These are phyloP conservation scores for Lepiota venenata DNA, from an alignment of 768 basidiomycete species.

Conservation along the genomic window DNA sequence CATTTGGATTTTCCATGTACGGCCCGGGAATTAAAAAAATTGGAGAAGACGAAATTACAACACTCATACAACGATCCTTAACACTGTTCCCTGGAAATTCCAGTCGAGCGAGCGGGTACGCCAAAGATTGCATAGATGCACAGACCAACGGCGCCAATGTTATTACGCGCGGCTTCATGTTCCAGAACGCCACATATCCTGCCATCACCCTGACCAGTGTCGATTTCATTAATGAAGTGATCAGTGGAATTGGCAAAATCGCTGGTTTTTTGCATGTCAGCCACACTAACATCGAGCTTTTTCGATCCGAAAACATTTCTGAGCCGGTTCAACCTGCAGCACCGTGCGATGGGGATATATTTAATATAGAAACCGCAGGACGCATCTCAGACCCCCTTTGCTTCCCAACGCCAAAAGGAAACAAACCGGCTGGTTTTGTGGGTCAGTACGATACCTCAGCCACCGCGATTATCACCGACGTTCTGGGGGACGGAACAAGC, in stretches of 20 bases:
- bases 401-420: slow-evolving; percentile 8
- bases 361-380: slow-evolving; percentile 16
- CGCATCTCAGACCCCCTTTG: slow-evolving; percentile 11
- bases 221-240: slow-evolving; percentile 10
- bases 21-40: no score
- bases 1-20: no score
- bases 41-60: no score
- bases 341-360: slow-evolving; percentile 7
- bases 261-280: slow-evolving; percentile 2
- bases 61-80: no score
- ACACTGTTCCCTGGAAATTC: no score
- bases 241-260: not conserved
- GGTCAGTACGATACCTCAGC: slow-evolving; percentile 19
- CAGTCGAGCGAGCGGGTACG: no score
- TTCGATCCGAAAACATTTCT: slow-evolving; percentile 14
- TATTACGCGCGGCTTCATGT: no score
- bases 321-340: slow-evolving; percentile 11
- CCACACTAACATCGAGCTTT: slow-evolving; percentile 9
- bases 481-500: slow-evolving; percentile 19
- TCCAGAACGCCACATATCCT: not conserved
- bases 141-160: no score
- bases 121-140: no score
- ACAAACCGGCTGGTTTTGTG: slow-evolving; percentile 6
- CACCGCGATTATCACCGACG: slow-evolving; percentile 13
- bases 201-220: slow-evolving; percentile 10